These are phyloP conservation scores for Actinidia chinensis DNA, from an alignment of 179 eudicot species.

Conservation along the genomic window DNA sequence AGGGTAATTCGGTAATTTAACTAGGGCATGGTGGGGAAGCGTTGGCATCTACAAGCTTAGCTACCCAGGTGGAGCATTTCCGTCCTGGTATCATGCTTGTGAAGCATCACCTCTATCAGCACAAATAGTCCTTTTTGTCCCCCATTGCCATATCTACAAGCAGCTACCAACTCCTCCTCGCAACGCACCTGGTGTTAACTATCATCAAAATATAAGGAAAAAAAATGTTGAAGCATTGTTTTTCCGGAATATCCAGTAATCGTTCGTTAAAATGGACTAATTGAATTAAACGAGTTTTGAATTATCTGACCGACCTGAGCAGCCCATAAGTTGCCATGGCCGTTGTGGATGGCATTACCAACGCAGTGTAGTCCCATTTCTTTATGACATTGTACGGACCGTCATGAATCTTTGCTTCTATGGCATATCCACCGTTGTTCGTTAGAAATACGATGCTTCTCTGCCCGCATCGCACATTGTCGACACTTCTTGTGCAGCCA, in stretches of 20 bases:
- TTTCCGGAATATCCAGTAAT: no score
- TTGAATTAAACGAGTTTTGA: background rate
- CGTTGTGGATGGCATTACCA: slow-evolving; percentile 66
- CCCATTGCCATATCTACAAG: slow-evolving; percentile 56
- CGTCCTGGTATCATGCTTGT: slow-evolving; percentile 69
- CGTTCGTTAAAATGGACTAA: no score
- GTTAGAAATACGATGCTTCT: slow-evolving; percentile 65
- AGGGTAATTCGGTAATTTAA: no score
- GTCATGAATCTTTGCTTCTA: slow-evolving; percentile 70
- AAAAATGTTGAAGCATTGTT: no score
- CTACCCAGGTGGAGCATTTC: no score
- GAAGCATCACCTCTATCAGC: slow-evolving; percentile 65
- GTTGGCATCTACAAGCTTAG: no score
- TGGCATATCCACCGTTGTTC: slow-evolving; percentile 78
- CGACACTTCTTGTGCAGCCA: slow-evolving; percentile 65
- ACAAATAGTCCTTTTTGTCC: slow-evolving; percentile 46
- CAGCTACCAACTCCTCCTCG: slow-evolving; percentile 58
- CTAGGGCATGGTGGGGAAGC: no score
- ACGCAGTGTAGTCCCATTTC: slow-evolving; percentile 70
- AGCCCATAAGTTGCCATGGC: slow-evolving; percentile 76
- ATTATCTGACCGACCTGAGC: slow-evolving; percentile 38
- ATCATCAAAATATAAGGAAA: background rate
- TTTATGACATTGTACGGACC: slow-evolving; percentile 76
- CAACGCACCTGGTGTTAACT: slow-evolving; percentile 30
- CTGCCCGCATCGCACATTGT: slow-evolving; percentile 68